Base-by-base conservation (phyloP, 805 yeast genomes). In the Crinitomyces ghanaensis region DNA sequence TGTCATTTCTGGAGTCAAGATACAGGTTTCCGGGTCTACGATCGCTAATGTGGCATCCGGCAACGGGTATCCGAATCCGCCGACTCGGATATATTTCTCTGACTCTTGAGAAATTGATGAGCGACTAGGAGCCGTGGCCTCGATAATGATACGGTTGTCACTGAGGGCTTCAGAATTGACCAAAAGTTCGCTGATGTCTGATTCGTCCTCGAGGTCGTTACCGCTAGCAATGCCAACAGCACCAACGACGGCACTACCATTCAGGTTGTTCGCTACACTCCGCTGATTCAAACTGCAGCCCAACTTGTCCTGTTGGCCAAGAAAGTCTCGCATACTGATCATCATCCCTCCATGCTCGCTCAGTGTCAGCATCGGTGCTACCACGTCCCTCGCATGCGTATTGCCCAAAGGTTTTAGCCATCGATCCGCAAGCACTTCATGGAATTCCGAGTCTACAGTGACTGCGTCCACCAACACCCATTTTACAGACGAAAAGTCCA, bases 311-410 rank as follows among this genome's bases (percentile, higher is more conserved):
- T 71, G 71, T 3, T 71, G 71, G 3, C 83, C 85, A 11, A 86
- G 60, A 84, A 95, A 88, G 54, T 91, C 99, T 43, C 93, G 67
- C 68, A 85, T 71, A 1, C 96, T 74, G 5, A 91, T 74, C 8
- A 86, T 85, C 72, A 88, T 82, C 2, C 99, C 99, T 21, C 98
- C 98, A 49, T 85, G 93, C 51, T 91, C 98, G 42, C 81, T 73
- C 31, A 91, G 60, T 0, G 95, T 80, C 28, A 91, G 62, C 63
- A 91, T 70, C 0, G 99, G 99, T 0, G 94, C 77, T 19, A 85
- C 77, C 4, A 84, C 81, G 33, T 73, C 71, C 23, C 78, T 68
- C 0, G 93, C 77, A 34, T 70, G 71, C 35, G 63, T 68, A 48
- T 93, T 84, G 0, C 98, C 98, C 34, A 91, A 56, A 2, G 97